A percentile compares a stretch with the other conserved stretches of the same genome.
Conservation (phyloP, 169 alveolate species). For the Eimeria sp. region DNA sequence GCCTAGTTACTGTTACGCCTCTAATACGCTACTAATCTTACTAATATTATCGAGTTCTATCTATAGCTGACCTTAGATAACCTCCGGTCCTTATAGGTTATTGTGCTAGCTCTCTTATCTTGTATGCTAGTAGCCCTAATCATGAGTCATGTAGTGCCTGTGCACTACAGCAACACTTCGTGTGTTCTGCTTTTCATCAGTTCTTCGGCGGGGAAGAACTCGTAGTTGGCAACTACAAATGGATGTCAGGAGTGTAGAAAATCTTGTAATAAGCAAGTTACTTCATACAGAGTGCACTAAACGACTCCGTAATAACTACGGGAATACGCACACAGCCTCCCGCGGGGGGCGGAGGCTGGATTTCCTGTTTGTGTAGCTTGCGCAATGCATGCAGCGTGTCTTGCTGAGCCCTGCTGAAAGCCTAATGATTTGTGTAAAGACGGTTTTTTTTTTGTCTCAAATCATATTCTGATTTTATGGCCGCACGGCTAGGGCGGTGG, state of each 20-base stretch:
- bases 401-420: constrained; percentile 54
- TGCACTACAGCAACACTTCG: constrained; percentile 24
- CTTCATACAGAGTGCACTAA: background rate
- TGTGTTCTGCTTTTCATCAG: background rate
- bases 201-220: background rate
- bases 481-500: constrained; percentile 74
- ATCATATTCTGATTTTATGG: constrained; percentile 53
- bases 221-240: background rate
- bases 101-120: no score
- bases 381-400: constrained; percentile 74
- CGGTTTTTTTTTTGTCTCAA: constrained; percentile 59
- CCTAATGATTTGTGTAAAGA: constrained; percentile 11
- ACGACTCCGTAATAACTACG: background rate
- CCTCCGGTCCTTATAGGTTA: no score
- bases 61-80: no score
- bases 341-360: constrained; percentile 62
- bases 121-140: no score
- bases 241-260: constrained; percentile 15
- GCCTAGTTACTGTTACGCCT: no score
- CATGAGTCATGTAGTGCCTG: no score
- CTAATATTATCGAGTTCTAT: no score
- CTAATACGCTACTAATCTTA: no score
- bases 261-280: background rate
- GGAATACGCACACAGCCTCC: constrained; percentile 39
- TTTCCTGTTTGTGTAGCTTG: constrained; percentile 38